Evolutionary conservation across 441 rosid species (phyloP), one percentile per base, ranked within the genome.

Genomic region (Euphorbia celastroides): DNA sequence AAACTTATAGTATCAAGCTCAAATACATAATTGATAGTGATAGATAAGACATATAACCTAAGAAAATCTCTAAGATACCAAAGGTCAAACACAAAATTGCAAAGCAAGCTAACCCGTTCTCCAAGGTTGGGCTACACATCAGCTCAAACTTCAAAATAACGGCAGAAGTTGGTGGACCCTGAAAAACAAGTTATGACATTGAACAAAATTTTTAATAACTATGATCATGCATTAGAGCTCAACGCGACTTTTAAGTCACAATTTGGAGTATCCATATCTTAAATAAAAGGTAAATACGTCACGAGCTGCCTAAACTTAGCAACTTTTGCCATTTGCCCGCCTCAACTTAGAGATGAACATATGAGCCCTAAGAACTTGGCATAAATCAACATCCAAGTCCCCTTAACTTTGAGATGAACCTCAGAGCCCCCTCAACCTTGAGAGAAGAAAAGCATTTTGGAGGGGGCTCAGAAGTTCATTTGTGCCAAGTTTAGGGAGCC

Each of bases 111-210:
- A 74, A 83, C 90, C 86, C 71, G 66, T 60, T 80, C 75, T 79
- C 94, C 30, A 77, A 50, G 32, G 71, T 61, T 1, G 90, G 84
- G 73, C 90, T 80, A 76, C 79, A 84, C 80, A 88, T 76, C 41
- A 92, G 98, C 88, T 92, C 95, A 82, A 92, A 89, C 77, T 85
- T 89, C 76, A 92, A 70, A 70, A 92, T 73, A 66, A 83, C 91
- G 74, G 94, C 85, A 46, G 96, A 82, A 57, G 89, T 77, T 22
- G 84, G 74, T 70, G 77, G 79, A 48, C 81, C 88, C 96, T 92
- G 81, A 57, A 57, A 66, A 69, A 68, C 36, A 69, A 26, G 57
- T 22, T 58, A 70, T 28, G 51, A 25, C 51, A 66, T 34, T 26
- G 36, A 14, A 23, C 11, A 26, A 19, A 25, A 52, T 34, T 14